Evolutionary conservation across 2,329 filamentous ascomycete genomes (phyloP).

Genomic region (Thielaviopsis musarum): DNA sequence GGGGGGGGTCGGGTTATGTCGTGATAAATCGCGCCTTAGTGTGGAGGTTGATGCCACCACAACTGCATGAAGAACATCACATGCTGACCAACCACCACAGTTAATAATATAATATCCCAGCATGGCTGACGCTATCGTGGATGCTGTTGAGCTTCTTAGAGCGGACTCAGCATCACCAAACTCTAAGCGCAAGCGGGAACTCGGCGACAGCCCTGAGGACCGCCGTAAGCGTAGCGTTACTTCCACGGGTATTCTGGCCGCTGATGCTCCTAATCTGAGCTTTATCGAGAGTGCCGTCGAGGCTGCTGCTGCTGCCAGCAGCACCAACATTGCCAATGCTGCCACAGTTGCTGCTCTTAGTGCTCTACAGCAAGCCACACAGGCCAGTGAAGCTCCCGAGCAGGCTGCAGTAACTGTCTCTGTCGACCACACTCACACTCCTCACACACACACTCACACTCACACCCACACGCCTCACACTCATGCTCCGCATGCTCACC

Average conservation of each 20-base stretch:
- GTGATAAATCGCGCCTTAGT: background rate
- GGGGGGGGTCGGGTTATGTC: background rate
- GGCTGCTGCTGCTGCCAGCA: slow-evolving; percentile 24
- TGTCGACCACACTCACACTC: slow-evolving; percentile 4
- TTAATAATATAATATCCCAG: background rate
- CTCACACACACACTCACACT: slow-evolving; percentile 4
- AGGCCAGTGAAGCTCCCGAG: slow-evolving; percentile 14
- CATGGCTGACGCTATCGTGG: slow-evolving; percentile 8
- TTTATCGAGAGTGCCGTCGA: slow-evolving; percentile 40
- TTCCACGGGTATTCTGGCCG: slow-evolving; percentile 19
- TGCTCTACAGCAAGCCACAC: slow-evolving; percentile 37
- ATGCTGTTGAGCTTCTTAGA: slow-evolving; percentile 8
- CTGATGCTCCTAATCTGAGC: slow-evolving; percentile 12
- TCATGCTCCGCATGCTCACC: slow-evolving; percentile 4
- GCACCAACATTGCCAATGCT: slow-evolving; percentile 17
- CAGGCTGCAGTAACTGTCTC: slow-evolving; percentile 1
- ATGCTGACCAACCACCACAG: background rate
- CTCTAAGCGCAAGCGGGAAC: slow-evolving; percentile 39
- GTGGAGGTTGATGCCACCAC: background rate
- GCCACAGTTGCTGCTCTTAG: slow-evolving; percentile 22
- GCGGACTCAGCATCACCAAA: slow-evolving; percentile 22
- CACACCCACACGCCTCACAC: slow-evolving; percentile 2
- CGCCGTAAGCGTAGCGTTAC: slow-evolving; percentile 35
- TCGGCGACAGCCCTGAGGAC: slow-evolving; percentile 30
- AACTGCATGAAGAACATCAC: background rate